Conservation (phyloP, 257 asterid species). For the Nicotiana knightiana region DNA sequence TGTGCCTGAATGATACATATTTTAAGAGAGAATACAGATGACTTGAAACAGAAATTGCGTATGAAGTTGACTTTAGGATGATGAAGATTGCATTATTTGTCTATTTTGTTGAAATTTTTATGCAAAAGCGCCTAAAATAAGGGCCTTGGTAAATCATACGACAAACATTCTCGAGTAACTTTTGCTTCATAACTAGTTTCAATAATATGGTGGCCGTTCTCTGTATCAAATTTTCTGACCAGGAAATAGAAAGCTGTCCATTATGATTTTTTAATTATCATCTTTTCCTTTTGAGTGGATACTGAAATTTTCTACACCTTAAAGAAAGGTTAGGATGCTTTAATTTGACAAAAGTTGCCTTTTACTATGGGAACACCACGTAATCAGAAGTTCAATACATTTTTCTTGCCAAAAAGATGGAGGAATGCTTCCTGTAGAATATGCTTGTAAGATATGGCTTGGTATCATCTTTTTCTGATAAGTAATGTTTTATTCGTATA, state of each 20-base stretch:
- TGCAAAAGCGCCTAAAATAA: neutral
- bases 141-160: neutral
- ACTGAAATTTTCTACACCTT: neutral
- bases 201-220: neutral
- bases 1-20: neutral
- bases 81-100: neutral
- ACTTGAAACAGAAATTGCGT: neutral
- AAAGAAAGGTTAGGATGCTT: neutral
- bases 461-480: conserved; percentile 9
- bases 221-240: neutral
- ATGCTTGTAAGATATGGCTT: neutral
- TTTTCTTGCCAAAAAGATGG: neutral
- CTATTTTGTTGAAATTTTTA: neutral
- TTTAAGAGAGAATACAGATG: neutral
- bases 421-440: conserved; percentile 2
- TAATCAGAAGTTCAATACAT: neutral
- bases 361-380: neutral
- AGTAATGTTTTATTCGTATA: neutral
- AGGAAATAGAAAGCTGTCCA: neutral
- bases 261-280: neutral
- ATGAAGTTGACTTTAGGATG: conserved; percentile 7
- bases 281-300: neutral
- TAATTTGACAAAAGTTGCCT: neutral
- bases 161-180: neutral
- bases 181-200: neutral